Percentiles rank a stretch among this genome's conserved stretches.
Evolutionary conservation across 179 eudicot species (phyloP).

Genomic region (Patellifolia procumbens): DNA sequence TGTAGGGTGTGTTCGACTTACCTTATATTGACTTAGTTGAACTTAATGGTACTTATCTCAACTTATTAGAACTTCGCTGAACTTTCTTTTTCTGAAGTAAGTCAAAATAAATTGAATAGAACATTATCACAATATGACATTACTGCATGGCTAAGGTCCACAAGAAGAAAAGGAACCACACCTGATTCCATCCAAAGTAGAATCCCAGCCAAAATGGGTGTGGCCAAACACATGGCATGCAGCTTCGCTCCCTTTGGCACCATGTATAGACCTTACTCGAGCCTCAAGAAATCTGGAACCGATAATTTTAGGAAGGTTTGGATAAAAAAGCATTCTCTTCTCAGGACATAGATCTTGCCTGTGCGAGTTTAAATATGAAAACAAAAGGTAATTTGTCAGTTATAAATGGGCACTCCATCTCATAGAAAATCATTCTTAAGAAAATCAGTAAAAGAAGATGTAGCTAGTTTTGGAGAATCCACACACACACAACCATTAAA

Average conservation of each 20-base stretch:
- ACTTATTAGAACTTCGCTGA: too few species aligned
- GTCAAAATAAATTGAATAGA: too few species aligned
- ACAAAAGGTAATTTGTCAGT: neutral
- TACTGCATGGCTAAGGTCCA: neutral
- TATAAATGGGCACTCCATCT: neutral
- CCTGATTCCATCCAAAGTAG: constrained; percentile 59
- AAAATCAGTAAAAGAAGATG: neutral
- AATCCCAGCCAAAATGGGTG: constrained; percentile 80
- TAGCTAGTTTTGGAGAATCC: neutral
- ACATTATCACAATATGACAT: too few species aligned
- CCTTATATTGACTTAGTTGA: too few species aligned
- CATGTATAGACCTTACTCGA: constrained; percentile 61
- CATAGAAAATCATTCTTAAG: neutral
- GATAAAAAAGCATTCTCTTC: constrained; percentile 79
- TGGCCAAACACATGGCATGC: constrained; percentile 80
- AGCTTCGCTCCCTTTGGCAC: constrained; percentile 40
- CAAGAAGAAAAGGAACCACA: constrained; percentile 3
- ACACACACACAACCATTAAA: neutral
- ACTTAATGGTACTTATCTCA: too few species aligned
- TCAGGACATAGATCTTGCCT: constrained; percentile 77
- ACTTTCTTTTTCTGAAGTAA: too few species aligned
- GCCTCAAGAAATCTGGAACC: constrained; percentile 69
- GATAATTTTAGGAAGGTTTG: constrained; percentile 67
- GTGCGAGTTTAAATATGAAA: constrained; percentile 10
- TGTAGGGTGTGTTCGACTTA: neutral